These are phyloP conservation scores for Acrocalymma vagum DNA, from an alignment of 2,329 filamentous ascomycete species.

Conservation along the genomic window DNA sequence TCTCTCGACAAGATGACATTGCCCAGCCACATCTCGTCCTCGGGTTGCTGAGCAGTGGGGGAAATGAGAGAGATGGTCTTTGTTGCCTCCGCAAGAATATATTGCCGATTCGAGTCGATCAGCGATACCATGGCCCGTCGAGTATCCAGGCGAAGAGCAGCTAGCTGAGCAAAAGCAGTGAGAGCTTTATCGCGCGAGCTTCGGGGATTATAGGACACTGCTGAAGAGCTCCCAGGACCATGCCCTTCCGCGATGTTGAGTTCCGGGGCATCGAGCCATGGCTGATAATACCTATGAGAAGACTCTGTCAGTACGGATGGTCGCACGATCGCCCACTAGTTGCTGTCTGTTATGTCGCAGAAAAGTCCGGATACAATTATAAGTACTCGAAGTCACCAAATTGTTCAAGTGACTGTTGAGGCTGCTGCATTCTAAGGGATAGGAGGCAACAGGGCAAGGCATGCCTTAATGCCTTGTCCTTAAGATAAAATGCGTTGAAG, in stretches of 20 bases:
- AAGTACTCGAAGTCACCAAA: no score
- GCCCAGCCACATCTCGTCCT: constrained; percentile 41
- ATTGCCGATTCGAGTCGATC: constrained; percentile 46
- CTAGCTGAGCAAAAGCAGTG: constrained; percentile 48
- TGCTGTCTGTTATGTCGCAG: not conserved
- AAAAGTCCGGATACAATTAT: no score
- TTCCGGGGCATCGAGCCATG: constrained; percentile 45
- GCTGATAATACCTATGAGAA: constrained; percentile 41
- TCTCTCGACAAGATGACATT: constrained; percentile 36
- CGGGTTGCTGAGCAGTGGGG: constrained; percentile 25
- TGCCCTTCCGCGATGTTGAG: constrained; percentile 33
- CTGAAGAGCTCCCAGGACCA: constrained; percentile 32
- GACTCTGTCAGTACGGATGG: constrained; percentile 9
- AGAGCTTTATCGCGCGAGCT: constrained; percentile 36
- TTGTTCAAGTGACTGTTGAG: no score
- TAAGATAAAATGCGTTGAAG: no score
- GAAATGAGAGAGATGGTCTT: constrained; percentile 42
- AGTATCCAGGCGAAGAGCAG: constrained; percentile 40
- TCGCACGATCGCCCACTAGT: not conserved
- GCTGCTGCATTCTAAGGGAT: no score
- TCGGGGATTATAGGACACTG: constrained; percentile 29
- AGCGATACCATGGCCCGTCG: constrained; percentile 47
- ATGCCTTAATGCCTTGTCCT: no score
- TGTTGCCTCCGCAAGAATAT: constrained; percentile 50
- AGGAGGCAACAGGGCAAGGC: no score